Base-by-base conservation (phyloP, 1,284 basidiomycete species). In the Tilletia setariae region DNA sequence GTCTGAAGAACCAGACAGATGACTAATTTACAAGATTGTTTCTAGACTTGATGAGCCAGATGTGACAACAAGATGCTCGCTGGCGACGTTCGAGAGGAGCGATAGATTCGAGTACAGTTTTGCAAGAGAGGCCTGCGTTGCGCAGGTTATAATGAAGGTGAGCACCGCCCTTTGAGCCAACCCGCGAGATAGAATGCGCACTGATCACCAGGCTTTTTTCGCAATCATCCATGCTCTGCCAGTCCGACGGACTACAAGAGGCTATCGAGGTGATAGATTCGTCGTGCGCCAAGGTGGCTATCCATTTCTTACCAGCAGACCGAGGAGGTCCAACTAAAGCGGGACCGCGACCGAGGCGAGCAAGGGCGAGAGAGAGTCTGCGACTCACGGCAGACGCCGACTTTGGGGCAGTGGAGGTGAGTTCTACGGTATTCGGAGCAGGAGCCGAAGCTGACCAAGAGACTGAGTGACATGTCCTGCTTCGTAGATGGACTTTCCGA, bases 31-130 rank as follows among this genome's bases (percentile, higher is more conserved):
- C 19, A 6, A 7, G 46, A 49, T 25, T 3, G 15, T 25, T 59
- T 2, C 3, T 30, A 95, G 93, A 65, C 89, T 91, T 28, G 93
- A 95, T 80, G 91, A 93, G 70, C 86, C 86, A 67, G 93, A 92
- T 1, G 93, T 93, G 0, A 92, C 90, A 0, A 94, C 94, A 7
- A 90, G 88, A 19, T 96, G 93, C 82, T 90, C 94, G 80, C 89
- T 98, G 68, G 87, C 88, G 25, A 93, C 93, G 0, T 91, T 90
- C 74, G 91, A 93, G 65, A 88, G 92, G 1, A 92, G 94, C 73
- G 89, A 90, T 23, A 86, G 89, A 68, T 85, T 93, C 49, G 90
- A 93, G 67, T 87, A 95, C 40, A 86, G 89, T 2, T 93, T 94
- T 79, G 88, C 92, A 40, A 67, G 70, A 2, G 65, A 49, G 13